A percentile compares a stretch with the other conserved stretches of the same genome.
Conservation (phyloP, 257 asterid species). For the Anisodus acutangulus region DNA sequence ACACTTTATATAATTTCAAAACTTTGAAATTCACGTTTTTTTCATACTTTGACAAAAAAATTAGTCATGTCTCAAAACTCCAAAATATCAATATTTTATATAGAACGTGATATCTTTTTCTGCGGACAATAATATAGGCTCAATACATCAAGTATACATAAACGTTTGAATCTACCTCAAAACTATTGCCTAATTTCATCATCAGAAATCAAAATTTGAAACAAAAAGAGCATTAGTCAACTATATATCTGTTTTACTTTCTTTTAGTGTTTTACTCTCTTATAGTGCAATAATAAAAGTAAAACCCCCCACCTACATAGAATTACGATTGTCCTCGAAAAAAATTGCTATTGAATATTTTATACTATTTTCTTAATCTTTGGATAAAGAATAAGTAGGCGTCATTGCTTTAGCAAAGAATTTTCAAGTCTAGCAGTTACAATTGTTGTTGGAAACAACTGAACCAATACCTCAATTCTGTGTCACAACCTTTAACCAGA, state of each 20-base stretch:
- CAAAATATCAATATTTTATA: too few relatives aligned
- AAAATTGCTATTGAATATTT: neutral
- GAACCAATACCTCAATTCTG: neutral
- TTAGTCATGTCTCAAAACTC: too few relatives aligned
- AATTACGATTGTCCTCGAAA: neutral
- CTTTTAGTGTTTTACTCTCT: too few relatives aligned
- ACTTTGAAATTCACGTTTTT: too few relatives aligned
- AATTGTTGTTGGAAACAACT: neutral
- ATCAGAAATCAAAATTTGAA: neutral
- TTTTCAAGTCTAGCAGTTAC: too few relatives aligned
- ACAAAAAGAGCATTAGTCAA: constrained; percentile 24
- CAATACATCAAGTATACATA: too few relatives aligned
- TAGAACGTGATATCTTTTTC: too few relatives aligned
- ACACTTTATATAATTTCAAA: too few relatives aligned
- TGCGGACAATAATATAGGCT: too few relatives aligned
- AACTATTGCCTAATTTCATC: neutral
- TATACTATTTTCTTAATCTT: neutral
- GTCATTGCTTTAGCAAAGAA: constrained; percentile 23
- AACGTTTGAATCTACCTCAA: neutral
- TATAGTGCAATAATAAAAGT: constrained; percentile 9
- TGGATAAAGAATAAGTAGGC: neutral
- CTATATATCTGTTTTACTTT: constrained; percentile 3
- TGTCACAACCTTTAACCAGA: neutral
- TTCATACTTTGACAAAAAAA: too few relatives aligned
- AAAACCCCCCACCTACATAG: neutral